Evolutionary conservation across 768 basidiomycete species (phyloP), one percentile per base, ranked within the genome.

Genomic region (Tylopilus intermedius): DNA sequence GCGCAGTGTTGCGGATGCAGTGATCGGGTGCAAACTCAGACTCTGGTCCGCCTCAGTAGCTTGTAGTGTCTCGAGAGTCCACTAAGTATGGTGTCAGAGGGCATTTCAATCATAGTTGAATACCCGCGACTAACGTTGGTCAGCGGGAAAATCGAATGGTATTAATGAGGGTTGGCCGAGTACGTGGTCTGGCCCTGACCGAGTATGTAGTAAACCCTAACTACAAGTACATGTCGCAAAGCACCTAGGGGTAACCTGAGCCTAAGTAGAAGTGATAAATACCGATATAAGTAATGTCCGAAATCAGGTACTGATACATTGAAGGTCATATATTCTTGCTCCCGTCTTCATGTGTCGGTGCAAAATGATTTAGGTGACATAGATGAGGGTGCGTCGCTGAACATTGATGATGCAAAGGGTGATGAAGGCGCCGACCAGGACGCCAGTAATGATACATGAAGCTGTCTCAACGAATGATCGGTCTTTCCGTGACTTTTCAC

Each of bases 341-440:
- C 49, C 35, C 51, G 42, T 30, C 41, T 14, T 30, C 33, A 14
- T 8, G 33, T 30, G 21, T 33, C 18, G 22, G 44, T 18, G 9
- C 8, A 41, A 26, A 22, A n/a, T 18, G 37, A 29, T 53, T 49
- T 51, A 70, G 18, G 71, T 72, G 37, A 72, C 63, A 22, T 71
- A 70, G 32, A 75, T 69, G 58, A 81, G 70, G 27, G 77, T 74
- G 50, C 79, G 71, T 51, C 75, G 70, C 56, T 78, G 79, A 33
- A 71, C 71, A 26, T 74, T 75, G 51, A 79, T 57, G 54, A 79
- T 64, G 58, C 74, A 81, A 29, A 82, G 68, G 18, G 82, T 76
- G 59, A 82, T 71, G 58, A 81, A 77, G 24, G 81, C 74, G 40
- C 82, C 82, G 43, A 82, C 67, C 45, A 86, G 69, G 59, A 86